A percentile compares a stretch with the other conserved stretches of the same genome.
These are phyloP conservation scores for Tetratostichococcus sp. DNA, from an alignment of 139 green algal genomes.

Conservation along the genomic window DNA sequence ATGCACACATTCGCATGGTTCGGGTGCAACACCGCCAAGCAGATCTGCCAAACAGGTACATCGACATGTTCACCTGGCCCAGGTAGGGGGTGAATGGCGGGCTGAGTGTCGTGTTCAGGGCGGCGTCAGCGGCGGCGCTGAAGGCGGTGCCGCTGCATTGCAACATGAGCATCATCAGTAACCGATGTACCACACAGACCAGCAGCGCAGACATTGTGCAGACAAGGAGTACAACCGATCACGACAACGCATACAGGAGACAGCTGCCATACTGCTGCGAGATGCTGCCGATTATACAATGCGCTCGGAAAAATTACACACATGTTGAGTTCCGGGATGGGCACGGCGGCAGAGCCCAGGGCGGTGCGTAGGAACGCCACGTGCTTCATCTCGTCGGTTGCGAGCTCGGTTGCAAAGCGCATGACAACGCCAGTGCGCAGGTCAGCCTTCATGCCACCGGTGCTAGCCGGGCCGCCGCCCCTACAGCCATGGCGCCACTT, in stretches of 20 bases:
- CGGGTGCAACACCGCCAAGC: too few species aligned
- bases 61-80: too few species aligned
- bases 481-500: too few species aligned
- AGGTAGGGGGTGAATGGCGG: conserved; percentile 40
- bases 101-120: conserved; percentile 26
- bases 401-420: background rate
- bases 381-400: conserved; percentile 35
- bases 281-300: too few species aligned
- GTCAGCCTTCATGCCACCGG: conserved; percentile 11
- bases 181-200: too few species aligned
- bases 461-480: background rate
- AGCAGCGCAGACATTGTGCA: too few species aligned
- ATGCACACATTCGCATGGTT: too few species aligned
- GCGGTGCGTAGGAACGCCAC: conserved; percentile 2
- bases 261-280: too few species aligned
- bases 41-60: too few species aligned
- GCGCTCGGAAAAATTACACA: background rate
- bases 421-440: background rate
- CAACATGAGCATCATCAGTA: too few species aligned
- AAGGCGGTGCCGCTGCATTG: conserved; percentile 34
- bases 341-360: background rate
- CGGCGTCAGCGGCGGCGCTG: conserved; percentile 29
- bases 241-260: too few species aligned
- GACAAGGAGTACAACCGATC: too few species aligned
- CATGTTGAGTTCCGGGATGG: background rate